Conservation (phyloP, 202 grass and related monocot species). For the Miscanthus sacchariflorus region DNA sequence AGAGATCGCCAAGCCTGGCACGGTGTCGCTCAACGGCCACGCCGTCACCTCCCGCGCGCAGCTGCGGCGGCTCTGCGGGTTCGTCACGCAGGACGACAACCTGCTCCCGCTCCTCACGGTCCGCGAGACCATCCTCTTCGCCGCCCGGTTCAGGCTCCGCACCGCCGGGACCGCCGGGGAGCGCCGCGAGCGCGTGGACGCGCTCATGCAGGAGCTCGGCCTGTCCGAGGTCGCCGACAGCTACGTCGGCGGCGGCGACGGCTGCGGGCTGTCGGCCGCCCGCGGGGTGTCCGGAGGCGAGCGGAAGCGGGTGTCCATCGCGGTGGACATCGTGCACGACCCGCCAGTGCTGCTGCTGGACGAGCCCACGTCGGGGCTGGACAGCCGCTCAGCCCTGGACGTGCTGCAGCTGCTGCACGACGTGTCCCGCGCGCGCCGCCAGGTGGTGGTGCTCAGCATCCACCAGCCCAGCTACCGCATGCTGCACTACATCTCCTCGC, state of each 20-base stretch:
- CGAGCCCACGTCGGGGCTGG: conserved; percentile 88
- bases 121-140: conserved; percentile 83
- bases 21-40: conserved; percentile 60
- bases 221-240: conserved; percentile 74
- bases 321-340: conserved; percentile 83
- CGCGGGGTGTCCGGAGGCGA: conserved; percentile 89
- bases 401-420: conserved; percentile 71
- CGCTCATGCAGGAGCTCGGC: conserved; percentile 74
- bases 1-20: conserved; percentile 42
- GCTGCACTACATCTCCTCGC: conserved; percentile 70
- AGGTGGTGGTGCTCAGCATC: conserved; percentile 86
- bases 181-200: conserved; percentile 57
- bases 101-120: conserved; percentile 90
- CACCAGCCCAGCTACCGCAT: conserved; percentile 97
- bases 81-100: conserved; percentile 94
- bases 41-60: conserved; percentile 48
- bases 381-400: conserved; percentile 80
- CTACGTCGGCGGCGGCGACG: conserved; percentile 75
- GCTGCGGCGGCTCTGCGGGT: conserved; percentile 74
- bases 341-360: conserved; percentile 89
- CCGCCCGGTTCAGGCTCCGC: conserved; percentile 65
- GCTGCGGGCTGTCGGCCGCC: conserved; percentile 23
- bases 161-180: conserved; percentile 26
- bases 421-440: conserved; percentile 66
- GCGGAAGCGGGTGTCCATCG: conserved; percentile 81